Evolutionary conservation across 1,139 yeast genomes (phyloP).

Genomic region (Yamadazyma atlantica): DNA sequence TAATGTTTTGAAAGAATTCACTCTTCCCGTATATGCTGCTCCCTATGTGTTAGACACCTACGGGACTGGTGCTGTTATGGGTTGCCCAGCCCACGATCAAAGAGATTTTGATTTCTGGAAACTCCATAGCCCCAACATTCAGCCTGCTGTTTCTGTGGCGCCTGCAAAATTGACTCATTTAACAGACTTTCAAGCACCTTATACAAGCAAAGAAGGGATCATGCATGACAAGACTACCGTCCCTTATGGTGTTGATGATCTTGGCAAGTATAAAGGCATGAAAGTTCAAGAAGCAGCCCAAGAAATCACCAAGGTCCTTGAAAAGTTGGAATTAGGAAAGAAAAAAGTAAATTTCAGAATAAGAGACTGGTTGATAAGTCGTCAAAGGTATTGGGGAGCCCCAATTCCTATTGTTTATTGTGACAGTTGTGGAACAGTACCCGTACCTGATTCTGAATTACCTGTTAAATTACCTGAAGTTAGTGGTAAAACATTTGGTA

Average conservation of each 20-base stretch:
- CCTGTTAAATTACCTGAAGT: slow-evolving; percentile 79
- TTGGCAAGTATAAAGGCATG: slow-evolving; percentile 56
- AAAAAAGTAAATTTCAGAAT: slow-evolving; percentile 58
- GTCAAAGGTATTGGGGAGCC: slow-evolving; percentile 98
- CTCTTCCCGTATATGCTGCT: slow-evolving; percentile 79
- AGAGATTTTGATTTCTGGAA: slow-evolving; percentile 84
- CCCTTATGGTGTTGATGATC: slow-evolving; percentile 26
- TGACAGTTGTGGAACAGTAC: slow-evolving; percentile 77
- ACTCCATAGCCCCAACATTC: slow-evolving; percentile 49
- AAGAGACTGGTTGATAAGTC: slow-evolving; percentile 90
- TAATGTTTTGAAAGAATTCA: slow-evolving; percentile 12
- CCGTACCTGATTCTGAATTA: slow-evolving; percentile 82
- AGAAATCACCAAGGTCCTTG: slow-evolving; percentile 45
- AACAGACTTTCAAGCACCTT: slow-evolving; percentile 35
- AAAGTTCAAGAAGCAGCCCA: slow-evolving; percentile 50
- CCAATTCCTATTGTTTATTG: slow-evolving; percentile 96
- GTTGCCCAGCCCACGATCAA: slow-evolving; percentile 91
- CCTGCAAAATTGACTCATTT: slow-evolving; percentile 19
- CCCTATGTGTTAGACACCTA: slow-evolving; percentile 84
- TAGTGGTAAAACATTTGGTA: slow-evolving; percentile 35
- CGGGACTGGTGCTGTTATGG: slow-evolving; percentile 96
- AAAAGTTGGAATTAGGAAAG: slow-evolving; percentile 40
- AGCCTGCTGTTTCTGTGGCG: slow-evolving; percentile 46
- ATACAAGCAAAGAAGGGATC: slow-evolving; percentile 50
- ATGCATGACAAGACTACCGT: slow-evolving; percentile 39